phyloP scores from a whole-genome alignment of 2,329 filamentous ascomycete species.

The Diplocarpon rosae region DNA sequence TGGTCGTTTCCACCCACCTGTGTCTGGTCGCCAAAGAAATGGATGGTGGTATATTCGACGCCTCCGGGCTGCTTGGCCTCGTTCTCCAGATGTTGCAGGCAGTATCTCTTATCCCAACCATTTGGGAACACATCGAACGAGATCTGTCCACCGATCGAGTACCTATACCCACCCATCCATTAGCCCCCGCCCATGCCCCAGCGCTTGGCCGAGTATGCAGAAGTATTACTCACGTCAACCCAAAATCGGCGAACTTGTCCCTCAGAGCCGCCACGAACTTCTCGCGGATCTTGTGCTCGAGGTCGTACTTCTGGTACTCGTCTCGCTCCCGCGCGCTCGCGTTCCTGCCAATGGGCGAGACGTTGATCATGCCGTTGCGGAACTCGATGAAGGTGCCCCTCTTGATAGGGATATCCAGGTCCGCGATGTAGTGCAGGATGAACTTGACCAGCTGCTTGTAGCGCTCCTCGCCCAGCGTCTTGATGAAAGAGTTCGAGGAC shows the following conservation, averaged over 20 bases:
- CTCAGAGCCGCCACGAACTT: slow-evolving; percentile 37
- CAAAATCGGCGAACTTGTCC: too few species aligned
- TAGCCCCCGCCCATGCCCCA: too few species aligned
- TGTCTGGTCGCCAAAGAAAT: slow-evolving; percentile 98
- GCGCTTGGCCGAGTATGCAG: too few species aligned
- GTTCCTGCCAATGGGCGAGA: slow-evolving; percentile 77
- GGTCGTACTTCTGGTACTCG: slow-evolving; percentile 75
- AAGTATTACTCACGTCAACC: too few species aligned
- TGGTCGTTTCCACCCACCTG: slow-evolving; percentile 86
- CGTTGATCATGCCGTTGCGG: slow-evolving; percentile 85
- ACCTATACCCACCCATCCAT: slow-evolving; percentile 58
- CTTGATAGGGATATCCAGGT: slow-evolving; percentile 76
- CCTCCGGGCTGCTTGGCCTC: slow-evolving; percentile 62
- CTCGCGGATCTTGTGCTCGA: slow-evolving; percentile 62
- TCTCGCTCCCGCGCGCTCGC: slow-evolving; percentile 69
- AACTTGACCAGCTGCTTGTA: slow-evolving; percentile 72
- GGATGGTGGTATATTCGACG: slow-evolving; percentile 73
- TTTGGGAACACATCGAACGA: slow-evolving; percentile 96
- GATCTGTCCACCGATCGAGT: slow-evolving; percentile 92
- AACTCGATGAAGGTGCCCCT: slow-evolving; percentile 79
- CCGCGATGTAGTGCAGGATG: slow-evolving; percentile 71
- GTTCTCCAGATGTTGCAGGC: slow-evolving; percentile 55
- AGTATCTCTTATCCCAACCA: slow-evolving; percentile 99
- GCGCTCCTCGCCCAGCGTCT: slow-evolving; percentile 73
- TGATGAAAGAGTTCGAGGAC: slow-evolving; percentile 75